Evolutionary conservation across 345 rosid species (phyloP).

Genomic region (Eucalyptus fibrosa): DNA sequence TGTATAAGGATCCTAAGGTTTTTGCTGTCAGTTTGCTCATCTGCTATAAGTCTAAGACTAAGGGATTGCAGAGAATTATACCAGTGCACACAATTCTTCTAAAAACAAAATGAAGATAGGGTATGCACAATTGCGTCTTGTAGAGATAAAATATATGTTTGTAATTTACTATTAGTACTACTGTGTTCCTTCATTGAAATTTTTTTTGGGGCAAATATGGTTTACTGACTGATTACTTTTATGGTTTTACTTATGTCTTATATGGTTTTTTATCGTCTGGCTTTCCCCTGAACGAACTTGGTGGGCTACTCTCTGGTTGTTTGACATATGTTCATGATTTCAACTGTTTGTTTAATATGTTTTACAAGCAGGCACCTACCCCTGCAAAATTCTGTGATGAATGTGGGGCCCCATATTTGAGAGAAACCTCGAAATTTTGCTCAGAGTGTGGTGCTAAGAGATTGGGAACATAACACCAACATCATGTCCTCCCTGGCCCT

Average conservation of each 20-base stretch:
- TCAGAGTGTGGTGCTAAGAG: conserved; percentile 90
- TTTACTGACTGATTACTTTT: neutral
- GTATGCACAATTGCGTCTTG: neutral
- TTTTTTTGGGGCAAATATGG: neutral
- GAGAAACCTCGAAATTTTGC: conserved; percentile 92
- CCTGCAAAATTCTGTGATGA: conserved; percentile 85
- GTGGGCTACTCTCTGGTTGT: neutral
- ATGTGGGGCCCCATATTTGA: conserved; percentile 70
- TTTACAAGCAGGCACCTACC: conserved; percentile 29
- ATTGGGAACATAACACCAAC: conserved; percentile 38
- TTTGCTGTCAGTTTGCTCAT: neutral
- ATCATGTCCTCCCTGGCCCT: neutral
- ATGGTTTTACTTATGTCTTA: neutral
- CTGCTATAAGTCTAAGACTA: neutral
- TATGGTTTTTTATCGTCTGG: neutral
- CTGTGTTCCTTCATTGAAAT: neutral
- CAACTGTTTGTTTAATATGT: neutral
- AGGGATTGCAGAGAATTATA: neutral
- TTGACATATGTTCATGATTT: neutral
- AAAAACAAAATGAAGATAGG: neutral
- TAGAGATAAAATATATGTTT: neutral
- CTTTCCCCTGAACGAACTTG: neutral
- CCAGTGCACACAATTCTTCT: neutral
- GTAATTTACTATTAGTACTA: neutral
- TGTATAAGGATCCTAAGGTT: neutral